Evolutionary conservation across 345 rosid species (phyloP), one percentile per base, ranked within the genome.

Genomic region (Eucalyptus marginata): DNA sequence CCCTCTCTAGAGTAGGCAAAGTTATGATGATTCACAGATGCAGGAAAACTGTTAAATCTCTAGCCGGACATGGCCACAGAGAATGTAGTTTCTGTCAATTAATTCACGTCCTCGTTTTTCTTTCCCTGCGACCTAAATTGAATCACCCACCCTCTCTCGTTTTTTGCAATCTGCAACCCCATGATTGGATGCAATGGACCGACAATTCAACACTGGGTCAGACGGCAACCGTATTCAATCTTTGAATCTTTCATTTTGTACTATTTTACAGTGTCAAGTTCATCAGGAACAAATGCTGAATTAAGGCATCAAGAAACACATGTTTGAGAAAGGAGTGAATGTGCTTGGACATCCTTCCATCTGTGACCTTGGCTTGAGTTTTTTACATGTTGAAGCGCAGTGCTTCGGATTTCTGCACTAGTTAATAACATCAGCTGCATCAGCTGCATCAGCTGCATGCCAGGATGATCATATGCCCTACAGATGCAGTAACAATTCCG

Each of bases 381-480:
- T 52, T 52, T 52, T 7, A 52, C 58, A 18, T 49, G 40, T 50
- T 33, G 44, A 50, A 50, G 62, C 18, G 6, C 29, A 22, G 16
- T 52, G 36, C 87, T 31, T n/a, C 2, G 25, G 87, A 66, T 33
- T 87, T 29, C 79, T 83, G 87, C 62, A 50, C 89, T 43, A 66
- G 58, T 87, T 50, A 86, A 89, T 91, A 88, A 36, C 87, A 88
- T 90, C 85, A 92, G 88, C 93, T 90, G 29, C 36, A 88, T 90
- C 85, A 92, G 88, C 93, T 90, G 29, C 36, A 88, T 90, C 85
- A 92, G 88, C 93, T 90, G 29, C 36, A 43, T 25, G 86, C 47
- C 88, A 89, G 80, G 86, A 87, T 89, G 88, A 96, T 92, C 80
- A 96, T 31, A 89, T 93, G 93, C 89, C 99, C 99, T 50, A 91